Conservation (phyloP, 345 rosid genomes). For the Laguncularia racemosa region DNA sequence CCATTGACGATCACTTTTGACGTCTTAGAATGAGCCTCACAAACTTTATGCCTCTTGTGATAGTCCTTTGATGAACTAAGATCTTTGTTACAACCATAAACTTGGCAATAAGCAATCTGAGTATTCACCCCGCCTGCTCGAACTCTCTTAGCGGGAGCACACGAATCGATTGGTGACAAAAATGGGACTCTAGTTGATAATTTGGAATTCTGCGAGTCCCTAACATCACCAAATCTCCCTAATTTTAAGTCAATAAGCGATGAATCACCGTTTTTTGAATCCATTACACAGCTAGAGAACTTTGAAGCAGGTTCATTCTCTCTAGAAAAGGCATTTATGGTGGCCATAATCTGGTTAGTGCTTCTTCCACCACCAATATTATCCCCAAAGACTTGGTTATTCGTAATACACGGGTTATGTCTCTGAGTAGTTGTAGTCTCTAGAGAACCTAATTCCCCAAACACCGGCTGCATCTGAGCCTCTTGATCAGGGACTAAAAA, state of each 20-base stretch:
- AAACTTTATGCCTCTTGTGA: conserved; percentile 52
- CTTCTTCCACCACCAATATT: conserved; percentile 16
- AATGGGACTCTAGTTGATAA: conserved; percentile 13
- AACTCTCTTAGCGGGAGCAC: conserved; percentile 28
- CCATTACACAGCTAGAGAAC: conserved; percentile 30
- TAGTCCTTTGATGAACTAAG: conserved; percentile 50
- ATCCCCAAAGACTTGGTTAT: conserved; percentile 14
- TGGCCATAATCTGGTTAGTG: conserved; percentile 17
- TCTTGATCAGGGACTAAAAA: conserved; percentile 20
- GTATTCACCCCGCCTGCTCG: conserved; percentile 22
- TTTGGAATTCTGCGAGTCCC: conserved; percentile 17
- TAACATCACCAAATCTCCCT: conserved; percentile 45
- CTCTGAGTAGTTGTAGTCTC: conserved; percentile 22
- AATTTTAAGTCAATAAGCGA: conserved; percentile 60
- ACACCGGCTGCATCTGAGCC: conserved; percentile 11
- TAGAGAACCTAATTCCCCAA: conserved; percentile 27
- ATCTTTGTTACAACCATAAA: conserved; percentile 48
- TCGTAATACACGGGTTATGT: conserved; percentile 16
- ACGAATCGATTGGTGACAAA: conserved; percentile 17
- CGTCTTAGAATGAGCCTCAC: conserved; percentile 52
- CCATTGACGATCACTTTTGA: conserved; percentile 48
- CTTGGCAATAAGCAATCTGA: conserved; percentile 37
- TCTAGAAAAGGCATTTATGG: conserved; percentile 3
- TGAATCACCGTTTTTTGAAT: conserved; percentile 32
- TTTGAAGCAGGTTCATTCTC: conserved; percentile 32